Base-by-base conservation (phyloP, 2,329 filamentous ascomycete genomes). In the Nemania bipapillata region DNA sequence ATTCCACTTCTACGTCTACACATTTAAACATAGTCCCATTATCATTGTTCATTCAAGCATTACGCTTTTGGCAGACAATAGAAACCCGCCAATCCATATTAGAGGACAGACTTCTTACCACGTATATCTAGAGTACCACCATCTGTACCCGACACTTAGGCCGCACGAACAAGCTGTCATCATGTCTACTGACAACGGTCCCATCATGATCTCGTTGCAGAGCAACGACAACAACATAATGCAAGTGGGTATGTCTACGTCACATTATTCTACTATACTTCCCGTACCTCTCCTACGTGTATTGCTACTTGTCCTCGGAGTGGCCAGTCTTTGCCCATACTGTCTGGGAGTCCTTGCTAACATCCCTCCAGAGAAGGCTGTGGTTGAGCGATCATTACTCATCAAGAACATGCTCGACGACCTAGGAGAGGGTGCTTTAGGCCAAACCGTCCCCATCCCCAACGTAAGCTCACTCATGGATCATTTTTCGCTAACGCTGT, bases 321-420 rank as follows among this genome's bases (percentile, higher is more conserved):
- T 8, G n/a, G 3, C 24, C 6, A 12, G 63, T 68, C 70, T 30
- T 49, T 22, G 24, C 24, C 6, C 59, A 35, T 47, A 20, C 30
- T 54, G 37, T 35, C 22, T 45, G n/a, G 66, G 62, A 69, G 15
- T 22, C 12, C 6, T 40, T 66, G 42, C 75, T 76, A 37, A 75
- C 67, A 61, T 30, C 22, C 20, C 45, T 47, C 57, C 70, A 92
- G 94, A 97, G 72, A 92, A 93, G 72, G 85, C 88, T 42, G 92
- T 98, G 69, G 93, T 92, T 49, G 93, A 97, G 85, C 92, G 95
- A 73, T 97, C 93, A 2, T 89, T 97, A 77, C 87, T 99, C 61
- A 96, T 99, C 86, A 97, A 97, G 89, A 97, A 98, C 86, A 91
- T 99, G 91, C 88, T 99, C 53, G 94, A 97, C 79, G 96, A 99